Base-by-base conservation (phyloP, 2,329 filamentous ascomycete genomes). In the Stenocarpella maydis region DNA sequence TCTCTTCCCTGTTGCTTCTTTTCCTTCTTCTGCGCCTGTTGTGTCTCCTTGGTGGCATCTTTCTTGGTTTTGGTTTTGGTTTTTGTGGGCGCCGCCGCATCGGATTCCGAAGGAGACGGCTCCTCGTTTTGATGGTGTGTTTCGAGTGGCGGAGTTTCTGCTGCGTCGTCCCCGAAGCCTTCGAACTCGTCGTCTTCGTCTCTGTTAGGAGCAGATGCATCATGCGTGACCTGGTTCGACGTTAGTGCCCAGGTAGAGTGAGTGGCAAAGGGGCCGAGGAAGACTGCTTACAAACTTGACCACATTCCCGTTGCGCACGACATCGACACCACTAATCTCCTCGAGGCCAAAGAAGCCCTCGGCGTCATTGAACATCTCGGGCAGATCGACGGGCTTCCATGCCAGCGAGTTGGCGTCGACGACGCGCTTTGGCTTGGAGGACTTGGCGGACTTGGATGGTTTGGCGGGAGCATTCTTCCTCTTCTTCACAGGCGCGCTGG, bases 281-380 rank as follows among this genome's bases (percentile, higher is more conserved):
- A 12, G 6, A 26, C 26, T 12, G 77, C 81, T 68, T 74, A 90
- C 81, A 79, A 91, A 91, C 75, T 86, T 83, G 34, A 91, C 80
- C 7, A 82, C 85, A 65, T 85, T 81, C 9, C 89, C 89, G 37
- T 91, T 85, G 71, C 86, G 88, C 50, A 97, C 83, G n/a, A 99
- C 86, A 37, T 97, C 92, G 1, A 99, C 93, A 64, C 93, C 94
- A 19, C 97, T 93, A 55, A 98, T 91, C 76, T 98, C 95, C 76
- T 99, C 94, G 1, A 99, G 82, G 0, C 93, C 94, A 75, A 91
- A 97, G 79, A 99, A 98, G 0, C 96, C 96, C 73, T 97, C 94
- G n/a, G 93, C 93, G 81, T 98, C 93, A 54, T 95, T 90, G 74
- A 95, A 85, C 77, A 92, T 90, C 76, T 95, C 92, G 8, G 93